These are phyloP conservation scores for Cercospora nicotianae DNA, from an alignment of 2,329 filamentous ascomycete genomes.

Conservation along the genomic window DNA sequence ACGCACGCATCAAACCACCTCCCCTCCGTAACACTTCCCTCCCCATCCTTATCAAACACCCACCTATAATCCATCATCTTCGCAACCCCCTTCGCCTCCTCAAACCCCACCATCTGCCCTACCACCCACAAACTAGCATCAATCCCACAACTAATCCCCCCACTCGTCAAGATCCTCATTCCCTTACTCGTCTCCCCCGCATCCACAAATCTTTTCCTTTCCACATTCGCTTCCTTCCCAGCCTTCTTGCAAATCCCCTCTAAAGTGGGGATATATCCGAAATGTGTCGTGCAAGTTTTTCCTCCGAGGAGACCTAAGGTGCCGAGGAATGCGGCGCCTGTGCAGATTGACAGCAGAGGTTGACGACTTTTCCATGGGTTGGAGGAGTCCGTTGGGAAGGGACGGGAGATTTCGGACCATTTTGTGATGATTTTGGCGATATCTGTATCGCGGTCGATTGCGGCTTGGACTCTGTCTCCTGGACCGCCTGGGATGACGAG, in stretches of 20 bases:
- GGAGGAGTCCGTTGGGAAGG: neutral
- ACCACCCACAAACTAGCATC: slow-evolving; percentile 23
- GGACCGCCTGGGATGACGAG: slow-evolving; percentile 17
- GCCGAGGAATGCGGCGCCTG: slow-evolving; percentile 17
- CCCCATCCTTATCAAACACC: slow-evolving; percentile 11
- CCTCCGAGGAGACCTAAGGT: slow-evolving; percentile 5
- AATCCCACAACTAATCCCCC: slow-evolving; percentile 23
- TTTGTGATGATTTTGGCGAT: slow-evolving; percentile 6
- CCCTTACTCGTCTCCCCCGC: slow-evolving; percentile 12
- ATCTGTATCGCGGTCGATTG: slow-evolving; percentile 10
- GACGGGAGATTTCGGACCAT: neutral
- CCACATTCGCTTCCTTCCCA: slow-evolving; percentile 10
- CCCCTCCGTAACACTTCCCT: slow-evolving; percentile 2
- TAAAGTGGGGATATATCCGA: slow-evolving; percentile 7
- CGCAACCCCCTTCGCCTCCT: slow-evolving; percentile 24
- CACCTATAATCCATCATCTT: slow-evolving; percentile 24
- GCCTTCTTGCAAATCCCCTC: slow-evolving; percentile 10
- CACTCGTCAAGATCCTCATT: slow-evolving; percentile 17
- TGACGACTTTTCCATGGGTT: neutral
- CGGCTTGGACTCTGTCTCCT: slow-evolving; percentile 2
- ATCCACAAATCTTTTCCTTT: slow-evolving; percentile 19
- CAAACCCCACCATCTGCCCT: slow-evolving; percentile 7
- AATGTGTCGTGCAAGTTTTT: slow-evolving; percentile 20
- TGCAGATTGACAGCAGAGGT: slow-evolving; percentile 20
- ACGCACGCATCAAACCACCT: neutral